phyloP scores from a whole-genome alignment of 306 rosid species.

The Prosopis cineraria region DNA sequence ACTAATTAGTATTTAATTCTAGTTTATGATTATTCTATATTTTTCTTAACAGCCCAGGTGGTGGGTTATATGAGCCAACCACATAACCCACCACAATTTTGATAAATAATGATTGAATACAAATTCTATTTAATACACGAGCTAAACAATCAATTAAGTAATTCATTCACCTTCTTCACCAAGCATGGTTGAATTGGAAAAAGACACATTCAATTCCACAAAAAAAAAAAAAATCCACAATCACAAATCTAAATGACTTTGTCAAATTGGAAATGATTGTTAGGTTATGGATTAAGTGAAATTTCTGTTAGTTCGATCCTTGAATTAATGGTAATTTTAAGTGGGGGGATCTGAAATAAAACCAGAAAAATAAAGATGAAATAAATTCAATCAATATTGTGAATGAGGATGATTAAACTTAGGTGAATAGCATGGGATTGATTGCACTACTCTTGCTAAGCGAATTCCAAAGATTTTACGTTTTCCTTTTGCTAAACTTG shows the following conservation, averaged over 20 bases:
- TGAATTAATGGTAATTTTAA: neutral
- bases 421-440: neutral
- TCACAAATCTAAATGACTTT: neutral
- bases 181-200: neutral
- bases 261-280: neutral
- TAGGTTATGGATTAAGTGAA: neutral
- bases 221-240: neutral
- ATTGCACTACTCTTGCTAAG: neutral
- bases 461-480: neutral
- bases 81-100: too few relatives aligned
- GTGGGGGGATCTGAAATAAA: neutral
- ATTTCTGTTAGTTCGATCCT: too few relatives aligned
- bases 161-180: neutral
- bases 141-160: neutral
- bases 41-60: too few relatives aligned
- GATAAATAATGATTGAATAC: too few relatives aligned
- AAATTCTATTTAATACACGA: neutral
- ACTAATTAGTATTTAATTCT: neutral
- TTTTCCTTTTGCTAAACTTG: neutral
- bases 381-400: neutral
- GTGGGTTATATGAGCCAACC: too few relatives aligned
- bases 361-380: neutral
- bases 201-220: neutral
- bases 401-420: neutral
- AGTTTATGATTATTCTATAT: neutral